These are phyloP conservation scores for Jamesozyma gamospora DNA, from an alignment of 805 yeast genomes.

Conservation along the genomic window DNA sequence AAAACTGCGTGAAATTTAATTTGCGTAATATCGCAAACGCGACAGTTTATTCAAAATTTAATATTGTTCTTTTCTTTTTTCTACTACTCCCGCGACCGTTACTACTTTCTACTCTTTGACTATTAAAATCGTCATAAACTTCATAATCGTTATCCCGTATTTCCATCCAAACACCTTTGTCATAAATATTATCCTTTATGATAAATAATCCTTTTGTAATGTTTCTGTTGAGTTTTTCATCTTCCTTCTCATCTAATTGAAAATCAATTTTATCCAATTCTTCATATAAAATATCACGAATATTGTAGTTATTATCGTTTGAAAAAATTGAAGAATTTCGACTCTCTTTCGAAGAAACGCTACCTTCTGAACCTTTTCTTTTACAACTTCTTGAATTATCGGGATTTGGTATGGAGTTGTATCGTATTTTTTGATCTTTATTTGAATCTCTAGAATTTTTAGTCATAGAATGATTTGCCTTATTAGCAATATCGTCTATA, in stretches of 20 bases:
- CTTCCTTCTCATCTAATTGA: not conserved
- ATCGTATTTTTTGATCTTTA: not conserved
- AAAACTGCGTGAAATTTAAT: no score
- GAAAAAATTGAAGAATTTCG: slow-evolving; percentile 4
- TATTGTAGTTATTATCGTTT: slow-evolving; percentile 6
- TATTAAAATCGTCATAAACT: not conserved
- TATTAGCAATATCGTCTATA: not conserved
- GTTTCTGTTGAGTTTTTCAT: not conserved
- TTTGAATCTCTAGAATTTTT: not conserved
- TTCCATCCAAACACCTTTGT: slow-evolving; percentile 4
- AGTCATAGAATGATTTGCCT: not conserved
- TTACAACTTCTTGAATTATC: not conserved
- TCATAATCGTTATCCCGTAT: not conserved
- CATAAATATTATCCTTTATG: slow-evolving; percentile 2
- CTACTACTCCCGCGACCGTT: not conserved
- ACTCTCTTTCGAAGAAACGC: slow-evolving; percentile 4
- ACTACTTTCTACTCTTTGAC: not conserved
- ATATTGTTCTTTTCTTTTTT: not conserved
- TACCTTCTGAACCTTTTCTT: slow-evolving; percentile 3
- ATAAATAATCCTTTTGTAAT: slow-evolving; percentile 5
- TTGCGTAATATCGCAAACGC: no score
- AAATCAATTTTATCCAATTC: slow-evolving; percentile 7
- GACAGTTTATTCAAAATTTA: not conserved
- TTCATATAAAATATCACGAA: slow-evolving; percentile 20
- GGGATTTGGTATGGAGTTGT: not conserved